Evolutionary conservation across 1,139 yeast genomes (phyloP).

Genomic region (Yamadazyma sp.): DNA sequence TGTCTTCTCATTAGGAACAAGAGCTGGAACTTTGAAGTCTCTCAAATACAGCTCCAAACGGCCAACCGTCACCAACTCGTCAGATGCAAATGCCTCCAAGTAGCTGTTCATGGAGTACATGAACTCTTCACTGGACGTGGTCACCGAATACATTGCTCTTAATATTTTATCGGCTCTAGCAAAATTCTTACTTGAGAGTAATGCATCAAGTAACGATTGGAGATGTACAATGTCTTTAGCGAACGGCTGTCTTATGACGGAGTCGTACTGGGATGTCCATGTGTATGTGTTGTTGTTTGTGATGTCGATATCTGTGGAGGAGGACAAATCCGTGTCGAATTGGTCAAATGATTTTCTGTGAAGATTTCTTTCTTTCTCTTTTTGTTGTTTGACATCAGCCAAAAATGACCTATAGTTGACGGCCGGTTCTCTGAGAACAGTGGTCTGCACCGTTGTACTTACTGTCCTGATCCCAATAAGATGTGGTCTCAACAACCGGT

Average conservation of each 20-base stretch:
- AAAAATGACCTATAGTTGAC: constrained; percentile 3
- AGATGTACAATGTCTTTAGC: constrained; percentile 63
- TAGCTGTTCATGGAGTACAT: constrained; percentile 39
- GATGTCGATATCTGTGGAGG: not conserved
- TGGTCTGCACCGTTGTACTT: not conserved
- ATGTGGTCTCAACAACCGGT: not conserved
- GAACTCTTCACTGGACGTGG: constrained; percentile 31
- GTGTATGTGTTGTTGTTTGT: constrained; percentile 13
- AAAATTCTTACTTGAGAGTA: constrained; percentile 65
- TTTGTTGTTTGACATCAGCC: constrained; percentile 2
- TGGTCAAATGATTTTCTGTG: constrained; percentile 9
- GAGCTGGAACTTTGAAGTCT: constrained; percentile 29
- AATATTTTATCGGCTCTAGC: constrained; percentile 72
- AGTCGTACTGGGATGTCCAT: constrained; percentile 44
- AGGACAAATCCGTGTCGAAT: constrained; percentile 4
- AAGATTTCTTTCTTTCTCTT: constrained; percentile 4
- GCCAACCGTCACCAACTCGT: constrained; percentile 23
- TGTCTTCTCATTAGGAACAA: constrained; percentile 46
- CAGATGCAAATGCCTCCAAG: constrained; percentile 34
- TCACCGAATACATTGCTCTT: constrained; percentile 51
- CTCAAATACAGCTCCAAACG: constrained; percentile 30
- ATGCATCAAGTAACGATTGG: constrained; percentile 80
- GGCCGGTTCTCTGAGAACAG: not conserved
- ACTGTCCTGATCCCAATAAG: not conserved
- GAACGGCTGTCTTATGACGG: constrained; percentile 45